phyloP scores from a whole-genome alignment of 2,329 filamentous ascomycete genomes.

The Diaporthe sp. region DNA sequence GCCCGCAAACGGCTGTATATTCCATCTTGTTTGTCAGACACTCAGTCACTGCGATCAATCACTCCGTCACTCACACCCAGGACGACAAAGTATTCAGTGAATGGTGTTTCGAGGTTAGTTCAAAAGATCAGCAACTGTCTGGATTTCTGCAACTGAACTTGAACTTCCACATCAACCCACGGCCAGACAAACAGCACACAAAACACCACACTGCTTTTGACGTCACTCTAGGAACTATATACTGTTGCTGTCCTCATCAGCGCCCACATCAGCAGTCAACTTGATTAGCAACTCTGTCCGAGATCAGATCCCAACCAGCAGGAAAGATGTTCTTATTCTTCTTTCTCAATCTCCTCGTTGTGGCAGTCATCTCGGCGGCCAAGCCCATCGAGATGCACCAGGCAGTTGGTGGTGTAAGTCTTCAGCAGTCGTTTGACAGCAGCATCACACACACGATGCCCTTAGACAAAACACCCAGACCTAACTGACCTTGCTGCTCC shows the following conservation, averaged over 20 bases:
- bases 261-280: background rate
- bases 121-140: background rate
- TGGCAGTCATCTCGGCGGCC: slow-evolving; percentile 32
- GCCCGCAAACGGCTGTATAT: background rate
- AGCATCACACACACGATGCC: background rate
- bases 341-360: slow-evolving; percentile 21
- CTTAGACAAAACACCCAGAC: background rate
- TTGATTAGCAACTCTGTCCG: background rate
- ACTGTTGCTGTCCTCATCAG: background rate
- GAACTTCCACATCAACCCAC: background rate
- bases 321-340: slow-evolving; percentile 30
- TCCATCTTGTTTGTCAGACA: background rate
- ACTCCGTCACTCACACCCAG: background rate
- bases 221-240: background rate
- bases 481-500: background rate
- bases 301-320: background rate
- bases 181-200: background rate
- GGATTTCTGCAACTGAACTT: background rate
- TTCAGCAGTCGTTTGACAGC: background rate
- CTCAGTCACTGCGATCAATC: background rate
- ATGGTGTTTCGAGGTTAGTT: background rate
- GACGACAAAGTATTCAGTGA: background rate
- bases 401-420: slow-evolving; percentile 57
- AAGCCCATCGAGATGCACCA: slow-evolving; percentile 52
- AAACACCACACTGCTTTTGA: background rate